Evolutionary conservation across 208 protist genomes (phyloP), one percentile per base, ranked within the genome.

Genomic region (Naegleria lovaniensis): DNA sequence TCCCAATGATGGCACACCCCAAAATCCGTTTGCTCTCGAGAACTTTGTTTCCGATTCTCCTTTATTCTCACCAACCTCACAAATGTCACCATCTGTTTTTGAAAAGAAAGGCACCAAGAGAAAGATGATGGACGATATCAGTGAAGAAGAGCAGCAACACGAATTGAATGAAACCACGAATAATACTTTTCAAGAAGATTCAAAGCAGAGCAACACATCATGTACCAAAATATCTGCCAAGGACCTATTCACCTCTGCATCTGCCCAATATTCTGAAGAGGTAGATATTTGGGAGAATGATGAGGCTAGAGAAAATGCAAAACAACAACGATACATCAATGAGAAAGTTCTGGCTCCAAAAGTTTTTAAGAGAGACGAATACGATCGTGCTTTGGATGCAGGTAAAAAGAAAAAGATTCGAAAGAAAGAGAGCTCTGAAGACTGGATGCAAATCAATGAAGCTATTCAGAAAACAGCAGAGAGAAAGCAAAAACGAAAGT

Each of bases 351-450:
- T 79, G 25, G 29, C 29, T 36, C 67, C 67, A 79, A 36, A 36
- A 79, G 25, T 79, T 0, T 36, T 36, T 9, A 9, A 33, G 9
- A 48, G 41, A n/a, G 85, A 88, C 38, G 39, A 58, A 16, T 88
- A 22, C 4, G 85, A 88, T 39, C 4, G 22, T 36, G 25, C 43
- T n/a, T 39, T 58, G 29, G 85, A 88, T 58, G 29, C 13, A 22
- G 85, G 85, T 58, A 88, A 58, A 58, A 52, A 19, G 4, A 88
- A 88, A 38, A 88, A 39, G 43, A 38, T 88, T 22, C 55, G 43
- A 58, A 51, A 39, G 33, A 88, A 58, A 29, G 5, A 88, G 22
- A 33, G 22, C 36, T 13, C 85, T 33, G 85, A 88, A 39, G 79
- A 39, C 11, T 43, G 79, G 67, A n/a, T 36, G 9, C 25, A 79